Evolutionary conservation across 495 filamentous ascomycete species (phyloP).

Genomic region (Cercophora scortea): DNA sequence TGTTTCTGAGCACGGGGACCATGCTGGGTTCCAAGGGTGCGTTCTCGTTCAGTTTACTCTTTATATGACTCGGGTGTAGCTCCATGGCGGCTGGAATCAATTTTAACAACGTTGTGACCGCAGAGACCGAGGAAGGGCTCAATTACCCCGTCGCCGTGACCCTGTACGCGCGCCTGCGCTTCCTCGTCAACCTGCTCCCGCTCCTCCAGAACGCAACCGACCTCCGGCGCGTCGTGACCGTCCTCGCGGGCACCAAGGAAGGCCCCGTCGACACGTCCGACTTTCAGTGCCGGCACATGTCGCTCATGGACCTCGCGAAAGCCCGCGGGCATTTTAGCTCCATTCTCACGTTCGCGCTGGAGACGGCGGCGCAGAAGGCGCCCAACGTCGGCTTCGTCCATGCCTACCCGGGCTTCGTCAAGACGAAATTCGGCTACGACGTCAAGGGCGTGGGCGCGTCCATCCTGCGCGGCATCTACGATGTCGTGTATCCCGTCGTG

Average conservation of each 20-base stretch:
- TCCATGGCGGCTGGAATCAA: no score
- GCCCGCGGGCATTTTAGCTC: slow-evolving; percentile 30
- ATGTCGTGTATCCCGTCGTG: slow-evolving; percentile 6
- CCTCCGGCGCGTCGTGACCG: slow-evolving; percentile 52
- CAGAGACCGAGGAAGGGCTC: slow-evolving; percentile 54
- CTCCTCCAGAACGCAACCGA: slow-evolving; percentile 36
- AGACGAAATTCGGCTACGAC: slow-evolving; percentile 21
- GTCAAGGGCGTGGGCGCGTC: neutral
- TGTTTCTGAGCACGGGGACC: slow-evolving; percentile 49
- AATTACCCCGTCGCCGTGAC: slow-evolving; percentile 43
- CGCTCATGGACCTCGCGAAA: slow-evolving; percentile 18
- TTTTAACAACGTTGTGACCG: no score
- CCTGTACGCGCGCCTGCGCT: slow-evolving; percentile 58
- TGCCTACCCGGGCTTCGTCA: slow-evolving; percentile 46
- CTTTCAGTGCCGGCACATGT: slow-evolving; percentile 22
- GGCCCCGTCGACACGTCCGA: slow-evolving; percentile 42
- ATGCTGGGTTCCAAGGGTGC: slow-evolving; percentile 6
- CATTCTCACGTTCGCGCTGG: slow-evolving; percentile 45
- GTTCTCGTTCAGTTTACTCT: no score
- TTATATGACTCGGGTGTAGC: no score
- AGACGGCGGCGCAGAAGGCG: slow-evolving; percentile 36
- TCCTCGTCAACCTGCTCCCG: slow-evolving; percentile 51
- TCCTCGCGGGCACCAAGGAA: slow-evolving; percentile 48
- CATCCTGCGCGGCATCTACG: neutral
- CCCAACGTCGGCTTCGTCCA: slow-evolving; percentile 53